Evolutionary conservation across 2,329 filamentous ascomycete genomes (phyloP), one percentile per base, ranked within the genome.

Genomic region (Nemania diffusa): DNA sequence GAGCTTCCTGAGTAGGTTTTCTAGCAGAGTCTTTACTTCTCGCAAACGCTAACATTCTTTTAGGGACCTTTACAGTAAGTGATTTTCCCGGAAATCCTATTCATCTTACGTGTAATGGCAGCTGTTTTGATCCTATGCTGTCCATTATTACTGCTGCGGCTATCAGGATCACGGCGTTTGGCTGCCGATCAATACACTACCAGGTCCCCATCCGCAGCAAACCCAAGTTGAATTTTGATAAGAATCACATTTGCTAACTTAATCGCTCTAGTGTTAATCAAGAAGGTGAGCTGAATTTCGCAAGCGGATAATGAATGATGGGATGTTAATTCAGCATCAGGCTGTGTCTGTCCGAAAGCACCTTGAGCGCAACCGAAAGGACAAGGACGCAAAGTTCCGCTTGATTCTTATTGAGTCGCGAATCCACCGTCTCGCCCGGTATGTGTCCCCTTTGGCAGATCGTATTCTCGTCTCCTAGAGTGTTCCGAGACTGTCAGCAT

Each of bases 331-430:
- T 42, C 53, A 22, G 24, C 42, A 37, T 42, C 70, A 96, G 94
- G 94, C 94, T 78, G 94, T 97, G 79, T 92, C 94, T 82, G 96
- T 99, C 87, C 95, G 96, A 88, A 99, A 99, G 93, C 97, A 99
- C 87, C 93, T 99, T 77, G 94, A 97, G 91, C 93, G 93, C 86
- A 99, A 99, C 92, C 95, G 96, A 87, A 99, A 99, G 91, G 96
- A 99, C 90, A 97, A 94, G 89, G 96, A 99, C 90, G 93, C 91
- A 89, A 99, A 99, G 90, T 99, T 99, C 93, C 95, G 96, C 82
- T 27, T 53, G 5, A 99, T 99, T 95, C 92, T 99, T 79, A 97
- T 99, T 86, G 96, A 99, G 90, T 98, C 96, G 83, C 93, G 97
- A 86, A 98, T 99, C 86, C 96, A 99, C 92, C 95, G 96, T 88